A percentile compares a stretch with the other conserved stretches of the same genome.
Evolutionary conservation across 2,329 filamentous ascomycete genomes (phyloP).

Genomic region (Sphaerulina vaccinii): DNA sequence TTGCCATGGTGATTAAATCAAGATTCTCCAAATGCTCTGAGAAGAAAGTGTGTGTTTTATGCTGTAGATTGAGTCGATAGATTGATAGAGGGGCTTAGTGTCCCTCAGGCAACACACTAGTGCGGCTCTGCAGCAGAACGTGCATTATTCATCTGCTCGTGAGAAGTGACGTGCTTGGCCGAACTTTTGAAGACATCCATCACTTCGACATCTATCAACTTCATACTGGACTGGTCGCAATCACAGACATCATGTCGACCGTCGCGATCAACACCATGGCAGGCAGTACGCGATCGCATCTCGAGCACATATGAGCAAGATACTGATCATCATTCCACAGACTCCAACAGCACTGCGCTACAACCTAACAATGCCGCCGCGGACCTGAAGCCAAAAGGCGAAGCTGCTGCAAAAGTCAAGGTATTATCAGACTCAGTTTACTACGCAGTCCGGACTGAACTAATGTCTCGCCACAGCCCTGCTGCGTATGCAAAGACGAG

Average conservation of each 20-base stretch:
- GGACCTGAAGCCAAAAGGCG: constrained; percentile 44
- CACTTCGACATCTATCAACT: constrained; percentile 3
- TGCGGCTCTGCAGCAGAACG: constrained; percentile 9
- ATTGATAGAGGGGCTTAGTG: no score
- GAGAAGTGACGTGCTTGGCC: constrained; percentile 11
- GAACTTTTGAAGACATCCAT: neutral
- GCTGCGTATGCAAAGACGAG: constrained; percentile 96
- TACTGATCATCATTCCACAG: constrained; percentile 5
- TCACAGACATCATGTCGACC: constrained; percentile 18
- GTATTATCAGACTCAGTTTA: constrained; percentile 30
- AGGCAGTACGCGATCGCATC: constrained; percentile 12
- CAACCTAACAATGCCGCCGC: constrained; percentile 46
- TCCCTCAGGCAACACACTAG: neutral
- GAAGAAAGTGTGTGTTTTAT: neutral
- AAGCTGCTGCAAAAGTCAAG: constrained; percentile 46
- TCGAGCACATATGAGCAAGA: constrained; percentile 1
- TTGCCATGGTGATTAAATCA: constrained; percentile 49
- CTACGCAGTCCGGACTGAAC: neutral
- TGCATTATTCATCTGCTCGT: no score
- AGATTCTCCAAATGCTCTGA: neutral
- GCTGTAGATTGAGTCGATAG: no score
- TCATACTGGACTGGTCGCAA: no score
- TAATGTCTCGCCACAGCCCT: constrained; percentile 61
- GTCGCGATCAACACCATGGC: constrained; percentile 4
- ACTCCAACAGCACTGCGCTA: constrained; percentile 18